phyloP scores from a whole-genome alignment of 2,329 filamentous ascomycete genomes.

The Diaporthe citrichinensis region DNA sequence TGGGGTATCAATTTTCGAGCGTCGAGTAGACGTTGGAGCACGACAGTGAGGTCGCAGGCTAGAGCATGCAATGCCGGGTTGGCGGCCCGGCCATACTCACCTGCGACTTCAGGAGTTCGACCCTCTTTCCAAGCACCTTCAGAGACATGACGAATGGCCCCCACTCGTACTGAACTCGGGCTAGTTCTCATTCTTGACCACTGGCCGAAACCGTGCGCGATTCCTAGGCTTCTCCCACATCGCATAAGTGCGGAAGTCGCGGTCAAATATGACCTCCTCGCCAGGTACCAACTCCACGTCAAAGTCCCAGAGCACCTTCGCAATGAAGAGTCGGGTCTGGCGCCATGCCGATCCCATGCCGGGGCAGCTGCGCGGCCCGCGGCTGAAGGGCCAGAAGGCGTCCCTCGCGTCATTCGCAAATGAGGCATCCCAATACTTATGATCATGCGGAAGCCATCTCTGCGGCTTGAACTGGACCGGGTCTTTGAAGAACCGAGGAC shows the following conservation, averaged over 20 bases:
- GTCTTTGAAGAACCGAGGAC: background rate
- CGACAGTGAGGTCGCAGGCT: too few species aligned
- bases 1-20: too few species aligned
- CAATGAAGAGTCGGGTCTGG: background rate
- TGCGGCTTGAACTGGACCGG: background rate
- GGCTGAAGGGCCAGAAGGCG: slow-evolving; percentile 8
- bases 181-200: background rate
- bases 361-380: background rate
- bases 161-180: too few species aligned
- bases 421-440: background rate
- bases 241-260: background rate
- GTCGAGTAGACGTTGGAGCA: too few species aligned
- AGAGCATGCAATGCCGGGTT: too few species aligned
- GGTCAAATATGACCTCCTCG: background rate
- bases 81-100: too few species aligned
- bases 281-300: background rate
- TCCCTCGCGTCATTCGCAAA: slow-evolving; percentile 18
- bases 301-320: slow-evolving; percentile 8
- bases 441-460: background rate
- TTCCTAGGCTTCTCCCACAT: slow-evolving; percentile 4
- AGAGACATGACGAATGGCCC: too few species aligned
- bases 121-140: too few species aligned
- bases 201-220: background rate
- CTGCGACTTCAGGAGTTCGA: too few species aligned
- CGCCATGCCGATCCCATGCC: slow-evolving; percentile 10